A percentile compares a stretch with the other conserved stretches of the same genome.
Conservation (phyloP, 225 moss, liverwort and hornwort genomes). For the Marchantia paleacea region DNA sequence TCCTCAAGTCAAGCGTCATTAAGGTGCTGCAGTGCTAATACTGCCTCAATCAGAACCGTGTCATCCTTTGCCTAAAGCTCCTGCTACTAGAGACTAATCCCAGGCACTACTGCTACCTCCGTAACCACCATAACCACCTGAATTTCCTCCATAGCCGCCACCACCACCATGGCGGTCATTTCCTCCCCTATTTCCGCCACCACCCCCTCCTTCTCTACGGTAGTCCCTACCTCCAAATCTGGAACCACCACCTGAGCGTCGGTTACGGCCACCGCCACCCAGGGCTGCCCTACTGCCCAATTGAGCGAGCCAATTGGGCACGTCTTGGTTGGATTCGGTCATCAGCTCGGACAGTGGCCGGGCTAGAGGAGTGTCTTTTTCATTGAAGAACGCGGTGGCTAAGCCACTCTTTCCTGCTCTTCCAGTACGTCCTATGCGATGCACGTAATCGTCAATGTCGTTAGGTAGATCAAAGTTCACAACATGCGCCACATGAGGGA, state of each 20-base stretch:
- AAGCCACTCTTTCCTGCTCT: constrained; percentile 92
- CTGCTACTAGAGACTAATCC: constrained; percentile 49
- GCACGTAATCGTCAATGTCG: constrained; percentile 97
- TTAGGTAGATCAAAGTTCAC: constrained; percentile 93
- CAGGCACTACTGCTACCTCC: constrained; percentile 85
- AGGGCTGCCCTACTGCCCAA: constrained; percentile 55
- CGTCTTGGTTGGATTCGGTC: constrained; percentile 96
- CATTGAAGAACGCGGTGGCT: constrained; percentile 93
- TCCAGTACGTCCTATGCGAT: constrained; percentile 95
- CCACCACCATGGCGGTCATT: constrained; percentile 58
- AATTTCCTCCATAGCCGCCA: constrained; percentile 53
- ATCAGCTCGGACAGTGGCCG: constrained; percentile 80
- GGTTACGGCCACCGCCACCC: constrained; percentile 69
- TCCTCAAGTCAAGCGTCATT: constrained; percentile 32
- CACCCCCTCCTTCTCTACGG: constrained; percentile 73
- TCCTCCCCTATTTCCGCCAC: constrained; percentile 55
- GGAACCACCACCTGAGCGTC: constrained; percentile 76
- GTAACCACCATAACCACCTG: constrained; percentile 53
- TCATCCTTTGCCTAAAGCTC: constrained; percentile 29
- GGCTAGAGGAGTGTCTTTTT: constrained; percentile 79
- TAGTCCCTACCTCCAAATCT: constrained; percentile 89
- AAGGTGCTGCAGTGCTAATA: constrained; percentile 23
- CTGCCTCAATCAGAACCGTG: constrained; percentile 26
- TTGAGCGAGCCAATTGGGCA: constrained; percentile 78
- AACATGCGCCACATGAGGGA: constrained; percentile 95